Evolutionary conservation across 345 rosid species (phyloP), one percentile per base, ranked within the genome.

Genomic region (Stellera chamaejasme): DNA sequence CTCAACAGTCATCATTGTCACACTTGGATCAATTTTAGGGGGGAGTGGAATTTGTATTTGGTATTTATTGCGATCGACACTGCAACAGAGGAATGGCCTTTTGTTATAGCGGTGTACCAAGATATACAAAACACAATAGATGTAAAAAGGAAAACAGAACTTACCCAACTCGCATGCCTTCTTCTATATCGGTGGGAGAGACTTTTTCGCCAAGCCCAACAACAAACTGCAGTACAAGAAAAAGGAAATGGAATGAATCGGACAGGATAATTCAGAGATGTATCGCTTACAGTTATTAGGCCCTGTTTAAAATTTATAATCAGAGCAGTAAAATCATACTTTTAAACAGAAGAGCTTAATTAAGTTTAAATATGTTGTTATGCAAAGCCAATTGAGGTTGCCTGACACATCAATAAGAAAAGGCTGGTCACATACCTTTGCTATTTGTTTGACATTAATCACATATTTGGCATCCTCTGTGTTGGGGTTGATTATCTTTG

Each of bases 111-210:
- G 27, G 16, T 52, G 15, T 32, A 32, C 39, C 39, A 32, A 47
- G 0, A 32, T 2, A 27, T 13, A 45, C 32, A 53, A 55, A 59
- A 12, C 11, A 28, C 10, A 14, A 62, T 16, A 62, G 46, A 6
- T 2, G n/a, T n/a, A 56, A 50, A 43, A 42, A 39, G 26, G 11
- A 43, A 46, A 58, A n/a, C 14, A 11, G 27, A 62, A 75, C 83
- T 48, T 76, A 93, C 99, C 99, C 99, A 0, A 89, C 96, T 28
- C 97, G 83, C 99, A 89, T 89, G 84, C 97, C 99, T 77, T 93
- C 97, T 77, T 93, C 99, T 14, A 93, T 89, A 45, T 89, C 97
- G 43, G 97, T 89, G 2, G 97, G 97, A 19, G 97, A 89, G 45
- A 93, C 99, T 69, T 93, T 93, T 74, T 93, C 99, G 8, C 99